Conservation (phyloP, 106 monocot genomes). For the Dactylorhiza incarnata region DNA sequence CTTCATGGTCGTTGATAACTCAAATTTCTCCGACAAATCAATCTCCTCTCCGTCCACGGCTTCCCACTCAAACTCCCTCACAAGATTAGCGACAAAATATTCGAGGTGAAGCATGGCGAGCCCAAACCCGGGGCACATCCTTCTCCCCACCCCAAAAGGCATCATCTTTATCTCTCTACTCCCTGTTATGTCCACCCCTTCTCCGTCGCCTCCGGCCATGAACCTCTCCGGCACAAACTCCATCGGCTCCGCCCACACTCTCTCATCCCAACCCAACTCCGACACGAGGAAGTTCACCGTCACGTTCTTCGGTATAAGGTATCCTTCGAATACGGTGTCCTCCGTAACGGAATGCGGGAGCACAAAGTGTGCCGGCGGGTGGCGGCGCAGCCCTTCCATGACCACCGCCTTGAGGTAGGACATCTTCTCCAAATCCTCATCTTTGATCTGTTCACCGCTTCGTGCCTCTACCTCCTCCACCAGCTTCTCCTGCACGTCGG, state of each 20-base stretch:
- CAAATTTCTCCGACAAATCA: too few relatives aligned
- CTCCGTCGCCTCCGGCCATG: slow-evolving; percentile 11
- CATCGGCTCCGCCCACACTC: slow-evolving; percentile 33
- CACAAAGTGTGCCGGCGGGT: slow-evolving; percentile 26
- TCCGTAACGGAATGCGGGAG: slow-evolving; percentile 12
- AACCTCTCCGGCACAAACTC: slow-evolving; percentile 40
- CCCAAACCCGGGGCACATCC: too few relatives aligned
- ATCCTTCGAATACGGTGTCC: slow-evolving; percentile 15
- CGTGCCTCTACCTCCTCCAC: not conserved
- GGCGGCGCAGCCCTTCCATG: slow-evolving; percentile 22
- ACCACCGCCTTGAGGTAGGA: slow-evolving; percentile 23
- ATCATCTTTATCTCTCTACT: slow-evolving; percentile 35
- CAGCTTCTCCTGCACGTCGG: slow-evolving; percentile 28
- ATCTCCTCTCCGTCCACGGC: too few relatives aligned
- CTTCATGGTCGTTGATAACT: too few relatives aligned
- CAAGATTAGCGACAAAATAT: too few relatives aligned
- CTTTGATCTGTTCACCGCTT: not conserved
- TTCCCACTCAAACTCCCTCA: too few relatives aligned
- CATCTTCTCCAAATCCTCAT: slow-evolving; percentile 22
- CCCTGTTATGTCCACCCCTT: slow-evolving; percentile 28
- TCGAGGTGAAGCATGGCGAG: too few relatives aligned
- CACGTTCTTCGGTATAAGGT: slow-evolving; percentile 26
- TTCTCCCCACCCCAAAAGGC: not conserved
- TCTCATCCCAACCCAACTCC: slow-evolving; percentile 22
- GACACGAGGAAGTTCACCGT: slow-evolving; percentile 27